Evolutionary conservation across 169 alveolate genomes (phyloP), one percentile per base, ranked within the genome.

Genomic region (Plasmodium knowlesi): DNA sequence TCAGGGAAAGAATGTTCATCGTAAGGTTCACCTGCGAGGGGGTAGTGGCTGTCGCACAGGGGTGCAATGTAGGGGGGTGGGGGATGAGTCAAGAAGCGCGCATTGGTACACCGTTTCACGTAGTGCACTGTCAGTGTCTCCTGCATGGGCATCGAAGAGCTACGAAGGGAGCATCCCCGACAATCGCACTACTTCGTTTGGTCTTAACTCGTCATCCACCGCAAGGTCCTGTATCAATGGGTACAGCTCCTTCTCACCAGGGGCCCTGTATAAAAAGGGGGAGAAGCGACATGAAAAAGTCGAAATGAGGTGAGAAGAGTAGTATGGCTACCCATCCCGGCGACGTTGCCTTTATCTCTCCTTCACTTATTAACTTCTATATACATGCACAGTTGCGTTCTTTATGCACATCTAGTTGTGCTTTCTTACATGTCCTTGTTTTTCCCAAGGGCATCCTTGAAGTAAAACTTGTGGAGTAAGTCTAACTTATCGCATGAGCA

Each of bases 201-300:
- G 30, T 85, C 81, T 76, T 74, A 85, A 85, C 93, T 85, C 53
- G 50, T 85, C 85, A 37, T 85, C 85, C 46, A 34, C 86, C 43
- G 61, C 93, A 19, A 85, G 93, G 41, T 85, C 93, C 8, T 85
- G 85, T 30, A 85, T 85, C 43, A 85, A 72, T 34, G 93, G 93
- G 30, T 85, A 85, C 54, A 85, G 70, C 37, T 22, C 76, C 43
- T 54, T 85, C 12, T 82, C 32, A n/a, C 85, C 73, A 6, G 39
- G 25, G 14, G 25, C 25, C 16, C 85, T 74, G 71, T 28, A n/a
- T 28, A 72, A 72, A 73, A 32, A 50, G 22, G 22, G 34, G 19
- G 61, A 1, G 34, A 81, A 41, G 19, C 6, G 25, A 39, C 16
- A 81, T 46, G 61, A 5, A 81, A 41, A 46, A 81, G 61, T 25